Percentiles rank a stretch among this genome's conserved stretches.
Evolutionary conservation across 139 green algal genomes (phyloP).

Genomic region (Pleodorina starrii): DNA sequence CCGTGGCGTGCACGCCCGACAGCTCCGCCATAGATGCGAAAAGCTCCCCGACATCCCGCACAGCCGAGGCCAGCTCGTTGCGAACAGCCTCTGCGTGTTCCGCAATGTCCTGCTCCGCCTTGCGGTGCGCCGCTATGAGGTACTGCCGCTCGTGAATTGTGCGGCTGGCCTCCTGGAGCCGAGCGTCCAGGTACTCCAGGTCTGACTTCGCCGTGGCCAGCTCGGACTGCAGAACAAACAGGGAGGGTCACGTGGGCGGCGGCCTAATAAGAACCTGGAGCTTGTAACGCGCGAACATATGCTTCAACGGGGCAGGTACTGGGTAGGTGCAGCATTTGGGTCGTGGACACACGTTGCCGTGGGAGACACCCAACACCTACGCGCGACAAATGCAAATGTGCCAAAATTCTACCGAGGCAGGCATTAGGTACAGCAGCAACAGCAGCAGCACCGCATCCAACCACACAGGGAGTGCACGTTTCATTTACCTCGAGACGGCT

Average conservation of each 20-base stretch:
- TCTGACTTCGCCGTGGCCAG: constrained; percentile 48
- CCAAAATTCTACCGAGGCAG: not conserved
- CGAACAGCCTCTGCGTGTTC: constrained; percentile 65
- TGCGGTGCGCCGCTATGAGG: constrained; percentile 70
- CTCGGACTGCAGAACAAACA: constrained; percentile 60
- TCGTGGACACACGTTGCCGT: too few relatives aligned
- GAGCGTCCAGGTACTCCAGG: not conserved
- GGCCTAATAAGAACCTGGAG: too few relatives aligned
- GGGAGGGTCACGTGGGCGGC: too few relatives aligned
- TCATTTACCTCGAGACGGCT: constrained; percentile 20
- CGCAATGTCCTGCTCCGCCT: constrained; percentile 74
- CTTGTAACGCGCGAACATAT: too few relatives aligned
- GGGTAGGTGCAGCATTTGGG: too few relatives aligned
- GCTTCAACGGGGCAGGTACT: too few relatives aligned
- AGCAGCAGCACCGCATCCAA: not conserved
- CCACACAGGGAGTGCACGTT: not conserved
- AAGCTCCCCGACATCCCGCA: constrained; percentile 52
- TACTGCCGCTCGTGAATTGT: constrained; percentile 73
- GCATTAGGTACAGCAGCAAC: not conserved
- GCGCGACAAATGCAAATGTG: too few relatives aligned
- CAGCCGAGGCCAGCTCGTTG: constrained; percentile 56
- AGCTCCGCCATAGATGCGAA: constrained; percentile 55
- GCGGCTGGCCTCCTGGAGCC: constrained; percentile 38
- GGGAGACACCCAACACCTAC: too few relatives aligned
- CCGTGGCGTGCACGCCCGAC: constrained; percentile 35